Evolutionary conservation across 2,329 filamentous ascomycete species (phyloP).

Genomic region (Pseudonectria foliicola): DNA sequence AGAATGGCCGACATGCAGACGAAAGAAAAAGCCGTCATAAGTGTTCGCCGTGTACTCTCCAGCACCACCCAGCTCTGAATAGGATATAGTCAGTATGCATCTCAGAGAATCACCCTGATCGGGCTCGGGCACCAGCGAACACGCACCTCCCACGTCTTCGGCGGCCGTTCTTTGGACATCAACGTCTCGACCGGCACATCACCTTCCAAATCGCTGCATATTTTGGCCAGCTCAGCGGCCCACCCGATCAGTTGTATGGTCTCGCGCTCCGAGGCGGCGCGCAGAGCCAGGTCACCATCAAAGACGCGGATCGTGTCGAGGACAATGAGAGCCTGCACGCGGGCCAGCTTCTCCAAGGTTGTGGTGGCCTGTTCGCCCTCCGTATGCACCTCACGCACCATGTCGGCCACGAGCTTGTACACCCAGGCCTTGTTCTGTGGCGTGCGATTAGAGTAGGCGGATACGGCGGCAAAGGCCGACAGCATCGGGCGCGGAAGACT

Average conservation of each 20-base stretch:
- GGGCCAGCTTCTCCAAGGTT: slow-evolving; percentile 33
- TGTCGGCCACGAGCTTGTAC: slow-evolving; percentile 32
- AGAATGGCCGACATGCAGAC: slow-evolving; percentile 29
- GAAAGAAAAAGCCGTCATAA: slow-evolving; percentile 26
- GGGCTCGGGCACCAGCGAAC: background rate
- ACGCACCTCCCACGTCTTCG: slow-evolving; percentile 36
- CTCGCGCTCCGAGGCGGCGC: slow-evolving; percentile 35
- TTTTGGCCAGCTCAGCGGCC: slow-evolving; percentile 26
- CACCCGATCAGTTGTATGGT: slow-evolving; percentile 29
- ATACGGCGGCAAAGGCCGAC: slow-evolving; percentile 32
- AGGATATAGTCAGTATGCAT: slow-evolving; percentile 1
- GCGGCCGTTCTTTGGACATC: slow-evolving; percentile 25
- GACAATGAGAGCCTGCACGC: slow-evolving; percentile 35
- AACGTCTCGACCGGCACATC: slow-evolving; percentile 13
- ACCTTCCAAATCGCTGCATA: slow-evolving; percentile 29
- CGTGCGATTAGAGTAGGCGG: slow-evolving; percentile 32
- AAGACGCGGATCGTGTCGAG: slow-evolving; percentile 36
- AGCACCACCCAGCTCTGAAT: slow-evolving; percentile 33
- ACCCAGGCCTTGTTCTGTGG: slow-evolving; percentile 32
- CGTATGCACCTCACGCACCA: slow-evolving; percentile 28
- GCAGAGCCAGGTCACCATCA: slow-evolving; percentile 35
- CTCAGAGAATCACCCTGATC: background rate
- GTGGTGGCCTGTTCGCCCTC: slow-evolving; percentile 26
- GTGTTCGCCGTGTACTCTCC: slow-evolving; percentile 34
- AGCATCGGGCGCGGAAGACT: slow-evolving; percentile 33